Percentiles rank a stretch among this genome's conserved stretches.
These are phyloP conservation scores for Pelomyxa schiedti DNA, from an alignment of 78 protist genomes.

Conservation along the genomic window DNA sequence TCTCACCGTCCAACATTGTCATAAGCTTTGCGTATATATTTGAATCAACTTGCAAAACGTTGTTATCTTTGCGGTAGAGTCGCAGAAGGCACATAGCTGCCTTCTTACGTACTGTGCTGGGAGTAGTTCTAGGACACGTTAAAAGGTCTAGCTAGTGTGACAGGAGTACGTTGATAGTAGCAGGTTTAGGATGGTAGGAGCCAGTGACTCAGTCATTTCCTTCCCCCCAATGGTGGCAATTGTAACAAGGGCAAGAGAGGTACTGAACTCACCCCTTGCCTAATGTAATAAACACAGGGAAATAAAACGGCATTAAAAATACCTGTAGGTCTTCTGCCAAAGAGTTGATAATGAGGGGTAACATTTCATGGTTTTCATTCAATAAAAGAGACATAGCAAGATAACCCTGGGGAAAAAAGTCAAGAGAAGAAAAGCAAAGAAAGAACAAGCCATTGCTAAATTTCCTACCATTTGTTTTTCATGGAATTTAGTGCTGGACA, in stretches of 20 bases:
- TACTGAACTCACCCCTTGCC: conserved; percentile 50
- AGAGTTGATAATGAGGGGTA: conserved; percentile 83
- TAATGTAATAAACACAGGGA: too few relatives aligned
- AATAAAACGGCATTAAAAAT: too few relatives aligned
- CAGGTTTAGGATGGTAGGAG: conserved; percentile 60
- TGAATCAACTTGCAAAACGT: conserved; percentile 1
- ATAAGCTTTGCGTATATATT: conserved; percentile 7
- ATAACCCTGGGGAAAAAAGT: conserved; percentile 91
- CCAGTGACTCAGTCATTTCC: conserved; percentile 85
- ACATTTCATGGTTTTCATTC: conserved; percentile 78
- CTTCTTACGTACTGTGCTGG: conserved; percentile 46
- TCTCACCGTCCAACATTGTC: conserved; percentile 65
- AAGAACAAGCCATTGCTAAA: too few relatives aligned
- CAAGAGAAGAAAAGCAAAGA: too few relatives aligned
- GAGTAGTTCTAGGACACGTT: too few relatives aligned
- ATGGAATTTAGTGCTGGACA: conserved; percentile 60
- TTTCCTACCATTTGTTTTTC: conserved; percentile 84
- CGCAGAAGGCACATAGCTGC: conserved; percentile 80
- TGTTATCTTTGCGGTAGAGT: conserved; percentile 68
- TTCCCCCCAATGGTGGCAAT: conserved; percentile 88
- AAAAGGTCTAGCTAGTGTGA: too few relatives aligned
- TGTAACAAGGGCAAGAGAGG: conserved; percentile 77
- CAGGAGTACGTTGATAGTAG: conserved; percentile 31
- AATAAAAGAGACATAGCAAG: conserved; percentile 70
- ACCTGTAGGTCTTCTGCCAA: conserved; percentile 72